phyloP scores from a whole-genome alignment of 2,329 filamentous ascomycete genomes.

The Pseudocercospora macadamiae region DNA sequence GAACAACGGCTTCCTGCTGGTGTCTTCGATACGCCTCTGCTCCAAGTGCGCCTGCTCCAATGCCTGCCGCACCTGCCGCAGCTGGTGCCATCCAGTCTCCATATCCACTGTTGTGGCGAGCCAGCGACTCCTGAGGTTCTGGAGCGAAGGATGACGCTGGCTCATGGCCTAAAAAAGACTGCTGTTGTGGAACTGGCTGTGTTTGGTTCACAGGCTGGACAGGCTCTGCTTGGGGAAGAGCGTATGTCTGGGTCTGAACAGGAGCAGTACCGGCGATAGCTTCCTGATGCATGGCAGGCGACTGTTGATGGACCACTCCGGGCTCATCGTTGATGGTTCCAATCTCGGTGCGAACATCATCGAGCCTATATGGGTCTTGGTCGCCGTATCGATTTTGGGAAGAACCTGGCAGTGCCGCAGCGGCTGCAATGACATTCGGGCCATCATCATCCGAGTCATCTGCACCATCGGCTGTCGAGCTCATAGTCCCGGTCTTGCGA shows the following conservation, averaged over 20 bases:
- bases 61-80: conserved; percentile 46
- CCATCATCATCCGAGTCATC: conserved; percentile 69
- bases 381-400: conserved; percentile 29
- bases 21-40: conserved; percentile 29
- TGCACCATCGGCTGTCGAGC: conserved; percentile 81
- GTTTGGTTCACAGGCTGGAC: conserved; percentile 22
- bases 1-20: conserved; percentile 23
- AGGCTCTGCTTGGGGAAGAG: conserved; percentile 27
- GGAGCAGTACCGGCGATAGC: conserved; percentile 25
- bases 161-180: conserved; percentile 34
- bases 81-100: conserved; percentile 59
- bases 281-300: conserved; percentile 21
- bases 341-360: conserved; percentile 28
- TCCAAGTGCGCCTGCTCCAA: conserved; percentile 43
- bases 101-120: conserved; percentile 42
- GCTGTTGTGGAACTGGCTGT: conserved; percentile 18
- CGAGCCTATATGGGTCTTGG: conserved; percentile 36
- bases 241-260: conserved; percentile 30
- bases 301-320: conserved; percentile 33
- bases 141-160: conserved; percentile 18
- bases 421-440: conserved; percentile 61
- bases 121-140: conserved; percentile 17
- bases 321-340: conserved; percentile 20
- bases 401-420: conserved; percentile 39
- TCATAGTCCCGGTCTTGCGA: conserved; percentile 60